Evolutionary conservation across 2,329 filamentous ascomycete species (phyloP), one percentile per base, ranked within the genome.

Genomic region (Aspergillus phoenicis): DNA sequence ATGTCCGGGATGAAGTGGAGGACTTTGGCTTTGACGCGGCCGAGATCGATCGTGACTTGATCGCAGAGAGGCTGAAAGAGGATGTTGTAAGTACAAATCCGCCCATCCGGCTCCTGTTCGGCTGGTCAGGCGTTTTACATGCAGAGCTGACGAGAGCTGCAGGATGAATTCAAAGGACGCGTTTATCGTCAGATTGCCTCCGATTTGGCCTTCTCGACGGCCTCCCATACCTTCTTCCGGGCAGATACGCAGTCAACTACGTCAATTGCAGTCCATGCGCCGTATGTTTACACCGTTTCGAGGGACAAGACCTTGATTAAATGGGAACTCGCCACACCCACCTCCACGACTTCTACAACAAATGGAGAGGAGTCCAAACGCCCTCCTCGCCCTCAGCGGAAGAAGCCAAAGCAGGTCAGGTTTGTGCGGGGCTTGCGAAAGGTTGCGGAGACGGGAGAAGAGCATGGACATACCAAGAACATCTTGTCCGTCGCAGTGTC

Each of bases 21-120:
- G 90, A 92, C 65, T 85, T 84, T 57, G 95, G 93, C 41, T 99
- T 98, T 72, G 93, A 99, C 78, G 95, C 95, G 7, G 93, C 89
- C 68, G 91, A 98, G 57, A 91, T 99, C 61, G 95, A 98, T 78
- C 85, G 90, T 61, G 95, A 99, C 73, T 81, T 97, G 69, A 93
- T 99, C 70, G 93, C 94, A 45, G 91, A 96, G 76, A 84, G 93
- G 68, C 81, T 99, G 69, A 88, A 94, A 77, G 92, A 97, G 78
- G 95, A 98, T 74, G 91, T 95, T 47, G 89, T 81, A 80, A 68
- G 78, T 76, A 57, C 59, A 39, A 8, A 39, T 52, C 49, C 20
- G 47, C 8, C 5, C 11, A 17, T 22, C 41, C 36, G 36, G 38
- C 49, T 57, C 7, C 17, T 57, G 39, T 47, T 52, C 17, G 30